Base-by-base conservation (phyloP, 1,284 basidiomycete genomes). In the Pholiota adiposa region DNA sequence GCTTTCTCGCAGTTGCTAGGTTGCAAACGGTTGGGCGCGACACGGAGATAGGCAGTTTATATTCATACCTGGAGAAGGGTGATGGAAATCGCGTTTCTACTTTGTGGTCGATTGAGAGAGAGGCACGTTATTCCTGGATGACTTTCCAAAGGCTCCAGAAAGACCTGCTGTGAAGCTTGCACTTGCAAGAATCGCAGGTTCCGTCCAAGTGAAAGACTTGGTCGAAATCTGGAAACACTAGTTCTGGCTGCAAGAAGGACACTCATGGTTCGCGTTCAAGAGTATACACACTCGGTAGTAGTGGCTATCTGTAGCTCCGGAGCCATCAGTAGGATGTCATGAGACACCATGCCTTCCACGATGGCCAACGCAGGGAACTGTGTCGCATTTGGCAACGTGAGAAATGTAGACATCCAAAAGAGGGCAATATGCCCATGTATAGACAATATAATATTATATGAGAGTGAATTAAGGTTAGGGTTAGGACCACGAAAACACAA, bases 81-180 rank as follows among this genome's bases (percentile, higher is more conserved):
- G 58, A 86, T 75, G 4, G 92, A 94, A 56, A 98, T 92, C 18
- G 96, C 94, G 77, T 98, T 98, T 82, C 90, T 95, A 63, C 88
- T 88, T 65, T 90, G 82, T 3, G 93, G 92, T 56, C 93, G 82
- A 69, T 97, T 94, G 65, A 97, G 82, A 34, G 82, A 83, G 21
- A 92, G 78, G 63, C 82, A 87, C n/a, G 81, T 78, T 54, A 92
- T 77, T 5, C 87, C 88, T 1, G 85, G 82, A 73, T 78, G 70
- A 11, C 74, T 74, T 33, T 70, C 51, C 25, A 81, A 58, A 16
- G 78, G 77, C 68, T 87, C 80, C 34, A 91, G 75, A 70, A 85
- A 89, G 4, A 83, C 89, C 48, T 66, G 65, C 43, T 53, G 63
- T 36, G 57, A 50, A 5, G 63, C 51, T 18, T 67, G 58, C 3